These are phyloP conservation scores for Cardamine chenopodiifolia DNA, from an alignment of 345 rosid genomes.

Conservation along the genomic window DNA sequence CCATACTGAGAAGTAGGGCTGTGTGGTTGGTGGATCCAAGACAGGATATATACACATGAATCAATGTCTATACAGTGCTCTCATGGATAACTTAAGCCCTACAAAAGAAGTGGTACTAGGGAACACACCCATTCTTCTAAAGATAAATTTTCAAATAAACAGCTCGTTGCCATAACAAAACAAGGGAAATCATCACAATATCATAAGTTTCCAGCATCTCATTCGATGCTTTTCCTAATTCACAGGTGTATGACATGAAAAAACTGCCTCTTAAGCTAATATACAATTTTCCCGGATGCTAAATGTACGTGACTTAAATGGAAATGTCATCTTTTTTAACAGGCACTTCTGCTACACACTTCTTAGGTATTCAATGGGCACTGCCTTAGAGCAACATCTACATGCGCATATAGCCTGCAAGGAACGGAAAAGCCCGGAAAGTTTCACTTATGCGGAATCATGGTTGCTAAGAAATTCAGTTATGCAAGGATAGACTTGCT, in stretches of 20 bases:
- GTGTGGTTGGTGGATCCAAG: slow-evolving; percentile 11
- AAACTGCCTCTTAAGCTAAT: slow-evolving; percentile 23
- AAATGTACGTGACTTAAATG: slow-evolving; percentile 22
- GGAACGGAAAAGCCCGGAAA: slow-evolving; percentile 9
- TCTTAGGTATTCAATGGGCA: slow-evolving; percentile 4
- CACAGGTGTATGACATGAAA: slow-evolving; percentile 24
- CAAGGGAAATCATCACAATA: slow-evolving; percentile 13
- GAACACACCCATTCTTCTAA: slow-evolving; percentile 8
- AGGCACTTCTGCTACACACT: slow-evolving; percentile 23
- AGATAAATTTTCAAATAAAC: slow-evolving; percentile 26
- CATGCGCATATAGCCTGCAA: slow-evolving; percentile 16
- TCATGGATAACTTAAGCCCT: slow-evolving; percentile 10
- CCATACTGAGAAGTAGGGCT: slow-evolving; percentile 34
- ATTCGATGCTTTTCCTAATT: slow-evolving; percentile 3
- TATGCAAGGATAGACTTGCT: slow-evolving; percentile 87
- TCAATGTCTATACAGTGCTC: slow-evolving; percentile 28
- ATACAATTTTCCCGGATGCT: slow-evolving; percentile 13
- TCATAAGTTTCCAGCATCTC: slow-evolving; percentile 25
- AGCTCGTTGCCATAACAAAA: slow-evolving; percentile 23
- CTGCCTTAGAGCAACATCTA: background rate
- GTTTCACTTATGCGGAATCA: slow-evolving; percentile 49
- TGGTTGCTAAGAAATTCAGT: slow-evolving; percentile 62
- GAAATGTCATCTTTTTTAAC: slow-evolving; percentile 10
- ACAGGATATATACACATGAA: slow-evolving; percentile 31
- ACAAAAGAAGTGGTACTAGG: slow-evolving; percentile 20